Base-by-base conservation (phyloP, 1,284 basidiomycete genomes). In the Leccinum brunneo-olivaceum region DNA sequence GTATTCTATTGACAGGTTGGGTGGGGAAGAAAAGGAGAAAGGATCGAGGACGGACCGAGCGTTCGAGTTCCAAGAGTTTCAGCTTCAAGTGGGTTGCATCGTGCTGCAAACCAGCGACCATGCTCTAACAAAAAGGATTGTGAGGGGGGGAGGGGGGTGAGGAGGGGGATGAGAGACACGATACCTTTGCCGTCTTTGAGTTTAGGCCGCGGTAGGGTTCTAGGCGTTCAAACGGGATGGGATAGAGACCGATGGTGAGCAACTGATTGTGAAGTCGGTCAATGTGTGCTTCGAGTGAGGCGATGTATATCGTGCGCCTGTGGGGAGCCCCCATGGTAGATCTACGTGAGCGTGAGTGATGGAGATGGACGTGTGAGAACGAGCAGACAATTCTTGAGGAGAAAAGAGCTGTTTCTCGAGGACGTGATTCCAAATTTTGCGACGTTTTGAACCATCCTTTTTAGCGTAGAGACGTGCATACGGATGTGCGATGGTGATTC, bases 351-450 rank as follows among this genome's bases (percentile, higher is more conserved):
- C 25, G 8, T 37, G 39, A n/a, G 11, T 10, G 16, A 16, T 2
- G 19, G 19, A 8, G 24, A n/a, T 0, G 10, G 16, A 36, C 14
- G 24, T 15, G 14, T 28, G 44, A 36, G 7, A 14, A 2, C 11
- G 14, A 12, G 66, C 72, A 41, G 53, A 81, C 81, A 86, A 59
- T 59, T 86, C 83, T 40, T 76, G 72, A 0, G 80, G 72, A 2
- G 65, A 72, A 61, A 87, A 87, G 19, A 87, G 64, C 12, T 68
- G 68, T 55, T 84, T 84, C 61, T 87, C 84, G 45, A 84, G 71
- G 1, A 76, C 74, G 50, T 84, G 83, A 39, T 79, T 81, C 83
- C 83, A 87, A 18, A 81, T 79, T 54, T 78, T 81, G 15, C 83
- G 71, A 3, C 79, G 74, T 57, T 84, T 81, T 2, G 72, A 70